Evolutionary conservation across 2,329 filamentous ascomycete species (phyloP), one percentile per base, ranked within the genome.

Genomic region (Fusarium chlamydosporum): DNA sequence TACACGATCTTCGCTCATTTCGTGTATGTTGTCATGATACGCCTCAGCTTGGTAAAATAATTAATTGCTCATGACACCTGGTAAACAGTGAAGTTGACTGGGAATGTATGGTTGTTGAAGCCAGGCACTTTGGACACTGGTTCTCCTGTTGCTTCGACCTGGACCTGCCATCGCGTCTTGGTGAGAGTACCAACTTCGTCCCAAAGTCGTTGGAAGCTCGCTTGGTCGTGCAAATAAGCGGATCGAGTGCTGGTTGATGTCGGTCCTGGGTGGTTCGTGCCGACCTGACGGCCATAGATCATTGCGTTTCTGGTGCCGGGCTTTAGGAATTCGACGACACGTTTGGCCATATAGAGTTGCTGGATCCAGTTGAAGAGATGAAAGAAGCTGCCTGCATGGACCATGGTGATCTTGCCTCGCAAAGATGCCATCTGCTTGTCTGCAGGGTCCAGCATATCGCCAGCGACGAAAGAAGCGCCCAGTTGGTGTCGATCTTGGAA

Each of bases 401-500:
- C 76, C 42, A 85, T 82, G 61, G 76, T 86, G 62, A 81, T 82
- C 72, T 71, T 80, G 29, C 79, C 80, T 27, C 79, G 71, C 3
- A 85, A 70, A 3, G 59, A 60, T 4, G 75, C 67, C 7, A 83
- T 73, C 4, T 74, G 74, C 16, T 65, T 67, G 55, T 83, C 80
- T 13, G 77, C 76, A 8, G 78, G 79, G 53, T 82, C 78, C 11
- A 86, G 74, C 61, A 88, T 76, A 62, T 88, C 83, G 20, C 84
- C 86, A 4, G 80, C 72, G 31, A 89, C 76, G 65, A 89, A 87
- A 3, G 78, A 79, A 3, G 81, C 80, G 20, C 78, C 78, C 7
- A 88, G 76, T 34, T 57, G 79, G n/a, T 78, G 72, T 27, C 82
- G 81, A 64, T 91, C 90, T 45, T 83, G 82, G 77, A 91, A 92